Evolutionary conservation across 2,329 filamentous ascomycete genomes (phyloP), one percentile per base, ranked within the genome.

Genomic region (Epichloe uncinata): DNA sequence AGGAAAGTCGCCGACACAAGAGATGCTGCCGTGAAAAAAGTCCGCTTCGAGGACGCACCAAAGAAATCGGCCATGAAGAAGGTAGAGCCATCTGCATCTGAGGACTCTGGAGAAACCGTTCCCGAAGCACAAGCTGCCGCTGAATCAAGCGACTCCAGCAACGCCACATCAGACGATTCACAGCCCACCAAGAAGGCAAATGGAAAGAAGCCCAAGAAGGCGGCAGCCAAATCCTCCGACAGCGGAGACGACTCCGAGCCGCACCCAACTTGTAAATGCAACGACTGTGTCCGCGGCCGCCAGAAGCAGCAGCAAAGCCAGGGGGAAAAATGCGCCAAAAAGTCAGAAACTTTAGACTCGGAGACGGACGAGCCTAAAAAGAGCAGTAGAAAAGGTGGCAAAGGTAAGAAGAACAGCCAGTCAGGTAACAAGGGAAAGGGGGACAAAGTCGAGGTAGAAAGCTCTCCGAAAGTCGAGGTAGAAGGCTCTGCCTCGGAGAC

Each of bases 61-160:
- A 58, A 53, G 48, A 71, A 68, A 55, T 65, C 70, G 3, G 66
- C 66, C 3, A 45, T 69, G 51, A 72, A 71, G 53, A 63, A 64
- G 45, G 35, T 16, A 3, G 37, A 58, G 3, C 48, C 52, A 7
- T 49, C 57, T 52, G 55, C 56, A 42, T 52, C 54, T 15, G 46
- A 52, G n/a, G 49, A 50, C 9, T 53, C 58, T 30, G 26, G 1
- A 18, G 57, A 58, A 3, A 56, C 60, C 15, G 58, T 58, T 20
- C 52, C 56, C 7, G 56, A 58, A 15, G 52, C 55, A 18, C 49
- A 49, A 4, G 45, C 52, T 22, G 45, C 45, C 44, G 40, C 37
- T 18, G 60, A 59, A 38, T 47, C 54, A 3, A 55, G 55, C 40
- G 55, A 60, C 15, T 58, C 58, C n/a, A 53, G 35, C 9, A 40